Base-by-base conservation (phyloP, 306 rosid species). In the Dalbergia oliveri region DNA sequence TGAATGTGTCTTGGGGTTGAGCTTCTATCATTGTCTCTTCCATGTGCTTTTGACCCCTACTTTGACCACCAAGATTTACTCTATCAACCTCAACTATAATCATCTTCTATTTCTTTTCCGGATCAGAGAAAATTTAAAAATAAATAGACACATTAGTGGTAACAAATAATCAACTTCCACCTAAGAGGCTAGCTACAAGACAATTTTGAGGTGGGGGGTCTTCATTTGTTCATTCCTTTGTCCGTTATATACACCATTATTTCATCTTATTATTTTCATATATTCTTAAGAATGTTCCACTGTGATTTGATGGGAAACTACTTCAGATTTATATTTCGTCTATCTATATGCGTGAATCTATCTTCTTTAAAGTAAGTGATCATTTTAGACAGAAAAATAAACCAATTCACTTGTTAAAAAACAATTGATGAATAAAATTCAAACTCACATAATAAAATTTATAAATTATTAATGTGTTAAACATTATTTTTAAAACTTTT, bases 31-130 rank as follows among this genome's bases (percentile, higher is more conserved):
- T 41, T 67, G 11, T 19, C 34, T 49, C 3, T 35, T 35, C 4
- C 18, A 6, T 15, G 18, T 45, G 0, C 61, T 3, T 76, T 11
- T 53, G 0, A 8, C 15, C 35, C 35, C 10, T 9, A 11, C 21
- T 58, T 78, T 78, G 61, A 78, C 49, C 76, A 78, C 39, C 39
- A 58, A 26, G 2, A 33, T 58, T 77, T 53, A 23, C 58, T 26
- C 59, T 23, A 23, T 34, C 54, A 13, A 35, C 4, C 21, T 50
- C 8, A 75, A 9, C 66, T 26, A 56, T 33, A 26, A 60, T 23
- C n/a, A 18, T 57, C 19, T 3, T 6, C 10, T 6, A 13, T 12
- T 45, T 14, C 18, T 8, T 21, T 62, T 63, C 49, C 1, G 37
- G 39, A 34, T 9, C 31, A n/a, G 35, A 51, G 23, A 50, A n/a